Conservation (phyloP, 345 rosid genomes). For the Mercurialis annua region DNA sequence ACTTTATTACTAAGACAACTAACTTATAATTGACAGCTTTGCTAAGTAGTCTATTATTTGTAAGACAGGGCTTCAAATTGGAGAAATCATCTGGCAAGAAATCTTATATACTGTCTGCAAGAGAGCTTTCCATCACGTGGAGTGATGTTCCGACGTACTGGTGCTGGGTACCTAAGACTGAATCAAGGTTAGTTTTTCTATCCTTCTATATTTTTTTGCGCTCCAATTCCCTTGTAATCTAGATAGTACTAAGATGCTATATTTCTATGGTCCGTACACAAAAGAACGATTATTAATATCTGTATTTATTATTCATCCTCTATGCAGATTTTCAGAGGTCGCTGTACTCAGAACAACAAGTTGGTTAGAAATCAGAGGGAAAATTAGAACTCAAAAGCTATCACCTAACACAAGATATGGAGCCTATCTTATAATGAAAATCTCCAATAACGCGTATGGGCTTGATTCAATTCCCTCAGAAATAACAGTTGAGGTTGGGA, state of each 20-base stretch:
- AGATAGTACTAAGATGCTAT: background rate
- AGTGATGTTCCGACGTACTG: constrained; percentile 20
- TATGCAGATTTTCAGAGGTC: constrained; percentile 37
- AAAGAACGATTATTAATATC: background rate
- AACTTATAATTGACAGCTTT: background rate
- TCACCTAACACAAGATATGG: constrained; percentile 37
- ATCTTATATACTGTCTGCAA: constrained; percentile 20
- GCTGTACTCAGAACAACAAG: constrained; percentile 35
- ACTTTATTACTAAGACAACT: background rate
- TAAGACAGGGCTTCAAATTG: constrained; percentile 18
- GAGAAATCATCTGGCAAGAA: constrained; percentile 23
- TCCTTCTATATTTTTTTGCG: no score
- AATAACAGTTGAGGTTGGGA: constrained; percentile 20
- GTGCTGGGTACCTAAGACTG: constrained; percentile 18
- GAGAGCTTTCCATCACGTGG: constrained; percentile 26
- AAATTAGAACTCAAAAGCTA: constrained; percentile 25
- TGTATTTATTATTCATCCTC: background rate
- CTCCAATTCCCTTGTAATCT: background rate
- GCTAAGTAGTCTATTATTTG: background rate
- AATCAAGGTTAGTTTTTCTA: constrained; percentile 19
- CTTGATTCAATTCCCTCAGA: constrained; percentile 33
- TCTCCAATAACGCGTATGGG: constrained; percentile 29
- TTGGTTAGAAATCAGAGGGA: constrained; percentile 42
- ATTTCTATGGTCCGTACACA: no score
- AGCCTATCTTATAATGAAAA: constrained; percentile 36